phyloP scores from a whole-genome alignment of 2,329 filamentous ascomycete genomes.

The Canariomyces notabilis region DNA sequence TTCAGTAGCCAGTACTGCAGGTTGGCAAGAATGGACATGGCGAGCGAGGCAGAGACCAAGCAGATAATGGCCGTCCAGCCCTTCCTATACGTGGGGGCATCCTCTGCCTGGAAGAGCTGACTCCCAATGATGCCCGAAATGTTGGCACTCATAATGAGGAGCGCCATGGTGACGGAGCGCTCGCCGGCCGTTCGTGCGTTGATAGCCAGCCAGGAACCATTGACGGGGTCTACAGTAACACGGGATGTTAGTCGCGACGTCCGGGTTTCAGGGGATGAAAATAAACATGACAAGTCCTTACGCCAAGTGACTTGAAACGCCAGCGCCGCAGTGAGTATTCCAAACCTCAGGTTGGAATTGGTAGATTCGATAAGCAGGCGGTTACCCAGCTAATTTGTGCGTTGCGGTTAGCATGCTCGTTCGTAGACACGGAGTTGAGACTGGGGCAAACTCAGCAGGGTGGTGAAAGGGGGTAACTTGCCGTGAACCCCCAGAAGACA shows the following conservation, averaged over 20 bases:
- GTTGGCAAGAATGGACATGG: slow-evolving; percentile 17
- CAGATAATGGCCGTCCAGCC: slow-evolving; percentile 21
- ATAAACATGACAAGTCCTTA: slow-evolving; percentile 25
- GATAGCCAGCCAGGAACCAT: slow-evolving; percentile 23
- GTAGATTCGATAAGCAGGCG: slow-evolving; percentile 26
- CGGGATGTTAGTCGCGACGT: too few species aligned
- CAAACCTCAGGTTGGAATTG: slow-evolving; percentile 27
- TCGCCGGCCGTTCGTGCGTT: slow-evolving; percentile 21
- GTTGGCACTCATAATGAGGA: slow-evolving; percentile 25
- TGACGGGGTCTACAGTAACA: slow-evolving; percentile 14
- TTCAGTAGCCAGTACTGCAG: slow-evolving; percentile 22
- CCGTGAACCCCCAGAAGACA: slow-evolving; percentile 26
- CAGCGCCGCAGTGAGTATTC: slow-evolving; percentile 26
- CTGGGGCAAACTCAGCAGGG: too few species aligned
- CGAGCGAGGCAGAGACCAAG: slow-evolving; percentile 14
- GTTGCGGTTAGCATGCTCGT: not conserved
- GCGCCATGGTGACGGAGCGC: slow-evolving; percentile 24
- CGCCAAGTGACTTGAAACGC: slow-evolving; percentile 29
- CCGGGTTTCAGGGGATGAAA: slow-evolving; percentile 8
- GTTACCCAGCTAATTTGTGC: slow-evolving; percentile 27
- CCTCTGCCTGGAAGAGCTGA: slow-evolving; percentile 23
- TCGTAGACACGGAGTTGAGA: too few species aligned
- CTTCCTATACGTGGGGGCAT: slow-evolving; percentile 21
- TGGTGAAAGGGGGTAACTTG: slow-evolving; percentile 21
- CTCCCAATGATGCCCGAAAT: slow-evolving; percentile 23